Evolutionary conservation across 148 eudicot genomes (phyloP), one percentile per base, ranked within the genome.

Genomic region (Suaeda aralocaspica): DNA sequence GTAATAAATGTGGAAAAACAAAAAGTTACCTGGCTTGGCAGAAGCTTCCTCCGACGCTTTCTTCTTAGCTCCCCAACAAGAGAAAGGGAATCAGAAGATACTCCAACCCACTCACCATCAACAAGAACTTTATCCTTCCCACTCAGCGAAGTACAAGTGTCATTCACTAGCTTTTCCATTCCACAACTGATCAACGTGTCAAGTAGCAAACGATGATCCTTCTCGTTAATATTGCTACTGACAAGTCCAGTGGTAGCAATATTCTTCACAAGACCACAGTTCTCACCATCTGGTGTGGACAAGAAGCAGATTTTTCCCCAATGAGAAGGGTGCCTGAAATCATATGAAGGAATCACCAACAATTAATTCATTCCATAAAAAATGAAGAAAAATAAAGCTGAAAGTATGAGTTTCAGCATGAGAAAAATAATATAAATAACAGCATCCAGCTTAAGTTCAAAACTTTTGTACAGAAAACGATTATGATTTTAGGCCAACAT

Each of bases 201-300:
- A 64, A 81, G 49, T 29, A 87, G 63, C 11, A 72, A 76, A 2
- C 10, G n/a, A 19, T 42, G 64, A 9, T 73, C 70, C 13, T 65
- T 64, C 74, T 89, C 79, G 41, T 75, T 45, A 71, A 83, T 48
- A 30, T 61, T 63, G 25, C 88, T 75, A 73, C 95, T 90, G 65
- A 93, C 95, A 74, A 90, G 83, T 9, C 95, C 98, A 51, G 91
- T 77, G 67, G 88, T 77, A 29, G 96, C 98, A 58, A 94, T 74
- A 82, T 94, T 94, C 70, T 91, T 91, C 55, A 94, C 92, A 22
- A 94, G 91, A 72, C 98, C 98, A 64, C 97, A 94, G 71, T 94
- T 89, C 74, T 94, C 96, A 51, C 98, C 98, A 69, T 94, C 98
- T 3, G 98, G 89, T 36, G 98, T 94, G 28, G 98, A 84, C 57